Percentiles rank a stretch among this genome's conserved stretches.
Conservation (phyloP, 495 filamentous ascomycete genomes). For the Talaromyces borbonicus region DNA sequence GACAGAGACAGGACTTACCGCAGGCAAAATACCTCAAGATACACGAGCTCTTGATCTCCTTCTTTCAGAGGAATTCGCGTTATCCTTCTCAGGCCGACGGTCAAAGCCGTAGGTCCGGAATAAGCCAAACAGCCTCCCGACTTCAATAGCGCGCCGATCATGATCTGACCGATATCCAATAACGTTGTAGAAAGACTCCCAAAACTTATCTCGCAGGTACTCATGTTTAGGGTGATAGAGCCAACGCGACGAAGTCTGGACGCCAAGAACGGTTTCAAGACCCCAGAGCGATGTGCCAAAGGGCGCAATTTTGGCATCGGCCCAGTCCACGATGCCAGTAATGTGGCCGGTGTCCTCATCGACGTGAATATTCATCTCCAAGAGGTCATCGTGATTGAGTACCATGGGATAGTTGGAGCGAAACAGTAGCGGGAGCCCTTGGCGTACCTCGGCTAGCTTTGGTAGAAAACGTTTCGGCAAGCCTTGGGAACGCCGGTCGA, state of each 20-base stretch:
- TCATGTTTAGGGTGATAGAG: slow-evolving; percentile 19
- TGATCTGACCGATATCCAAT: slow-evolving; percentile 11
- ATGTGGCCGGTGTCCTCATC: slow-evolving; percentile 28
- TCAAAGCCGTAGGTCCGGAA: slow-evolving; percentile 5
- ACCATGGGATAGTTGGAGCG: slow-evolving; percentile 24
- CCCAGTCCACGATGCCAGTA: slow-evolving; percentile 39
- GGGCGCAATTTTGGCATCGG: slow-evolving; percentile 31
- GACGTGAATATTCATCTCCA: slow-evolving; percentile 34
- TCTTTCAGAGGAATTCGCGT: slow-evolving; percentile 2
- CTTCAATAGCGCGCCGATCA: slow-evolving; percentile 10
- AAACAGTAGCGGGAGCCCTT: slow-evolving; percentile 22
- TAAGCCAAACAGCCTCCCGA: neutral
- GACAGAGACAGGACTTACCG: neutral
- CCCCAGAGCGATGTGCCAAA: slow-evolving; percentile 38
- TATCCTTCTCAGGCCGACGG: slow-evolving; percentile 3
- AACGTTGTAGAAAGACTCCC: slow-evolving; percentile 14
- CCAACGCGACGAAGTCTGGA: slow-evolving; percentile 27
- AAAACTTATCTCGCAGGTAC: slow-evolving; percentile 17
- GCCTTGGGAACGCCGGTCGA: slow-evolving; percentile 1
- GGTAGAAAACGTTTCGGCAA: slow-evolving; percentile 10
- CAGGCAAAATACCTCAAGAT: slow-evolving; percentile 5
- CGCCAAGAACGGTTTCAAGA: slow-evolving; percentile 30
- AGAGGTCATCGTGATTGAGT: slow-evolving; percentile 39
- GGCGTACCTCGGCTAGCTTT: slow-evolving; percentile 10
- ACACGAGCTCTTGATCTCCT: slow-evolving; percentile 2